Evolutionary conservation across 2,329 filamentous ascomycete genomes (phyloP), one percentile per base, ranked within the genome.

Genomic region (Metarhizium anisopliae): DNA sequence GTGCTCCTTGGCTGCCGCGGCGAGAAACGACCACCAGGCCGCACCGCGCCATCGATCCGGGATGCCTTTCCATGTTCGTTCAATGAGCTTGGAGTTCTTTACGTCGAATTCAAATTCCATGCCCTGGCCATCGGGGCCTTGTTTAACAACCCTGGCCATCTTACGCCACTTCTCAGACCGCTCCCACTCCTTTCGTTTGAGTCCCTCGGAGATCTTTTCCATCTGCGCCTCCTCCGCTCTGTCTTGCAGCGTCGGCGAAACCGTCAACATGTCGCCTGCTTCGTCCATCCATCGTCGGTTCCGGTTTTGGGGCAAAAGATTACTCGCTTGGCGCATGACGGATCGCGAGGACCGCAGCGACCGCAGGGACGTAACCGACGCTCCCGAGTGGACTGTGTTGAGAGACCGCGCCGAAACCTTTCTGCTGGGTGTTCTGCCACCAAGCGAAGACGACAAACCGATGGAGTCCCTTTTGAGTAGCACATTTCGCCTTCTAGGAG

Each of bases 51-150:
- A 99, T 59, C 90, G 85, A 71, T 99, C 94, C 0, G 94, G 94
- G 60, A 99, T 96, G 35, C 94, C 94, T 69, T 99, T 99, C 94
- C 94, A 99, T 1, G 91, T 95, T 55, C 94, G 83, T 61, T 92
- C 87, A 57, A 96, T 85, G 47, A 99, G 77, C 69, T 96, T 92
- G n/a, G 88, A 79, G 67, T 87, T 89, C 60, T 80, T 84, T 42
- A 82, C 81, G 70, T 96, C 91, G 67, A 97, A 97, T 55, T 91
- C 87, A 64, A 83, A 85, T 59, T 83, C 73, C 72, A 83, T 84
- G 55, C 82, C 83, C 66, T 81, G 75, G 51, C 83, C 83, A 64
- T 80, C 74, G 43, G 67, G 72, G 43, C 76, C 77, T n/a, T 70
- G 72, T 52, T 74, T 79, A 58, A 78, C 67, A 25, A 82, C 71